Conservation (phyloP, 2,329 filamentous ascomycete genomes). For the Ceratocystis harringtonii region DNA sequence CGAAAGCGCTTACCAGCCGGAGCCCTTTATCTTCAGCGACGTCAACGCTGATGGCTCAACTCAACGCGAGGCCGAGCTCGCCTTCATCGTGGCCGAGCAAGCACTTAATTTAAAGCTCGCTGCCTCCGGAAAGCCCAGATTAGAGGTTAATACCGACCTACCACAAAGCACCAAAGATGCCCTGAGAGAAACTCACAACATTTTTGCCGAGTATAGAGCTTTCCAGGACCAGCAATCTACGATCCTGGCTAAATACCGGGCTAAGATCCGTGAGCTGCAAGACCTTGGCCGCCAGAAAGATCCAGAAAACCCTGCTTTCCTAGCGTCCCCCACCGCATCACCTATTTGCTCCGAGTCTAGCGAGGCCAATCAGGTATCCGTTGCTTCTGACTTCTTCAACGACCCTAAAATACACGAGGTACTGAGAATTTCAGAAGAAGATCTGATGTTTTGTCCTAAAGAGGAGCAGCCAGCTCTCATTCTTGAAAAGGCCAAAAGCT, state of each 20-base stretch:
- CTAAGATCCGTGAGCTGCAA: background rate
- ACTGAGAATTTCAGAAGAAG: background rate
- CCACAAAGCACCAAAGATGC: background rate
- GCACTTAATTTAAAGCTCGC: background rate
- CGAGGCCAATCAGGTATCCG: background rate
- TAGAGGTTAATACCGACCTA: background rate
- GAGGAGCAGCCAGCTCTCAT: background rate
- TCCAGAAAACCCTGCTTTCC: background rate
- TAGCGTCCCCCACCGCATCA: background rate
- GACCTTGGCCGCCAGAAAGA: background rate
- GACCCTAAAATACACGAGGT: background rate
- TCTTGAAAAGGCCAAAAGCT: background rate
- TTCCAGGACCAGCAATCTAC: background rate
- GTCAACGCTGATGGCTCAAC: background rate
- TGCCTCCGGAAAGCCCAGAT: too few species aligned
- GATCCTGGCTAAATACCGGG: background rate
- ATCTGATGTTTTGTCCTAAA: background rate
- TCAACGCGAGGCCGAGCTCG: background rate
- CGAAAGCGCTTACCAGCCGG: background rate
- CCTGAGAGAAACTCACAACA: too few species aligned
- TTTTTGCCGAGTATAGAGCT: background rate
- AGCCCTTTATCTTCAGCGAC: background rate
- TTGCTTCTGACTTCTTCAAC: background rate
- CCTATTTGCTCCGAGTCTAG: background rate
- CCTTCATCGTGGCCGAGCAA: background rate